These are phyloP conservation scores for Scedosporium aurantiacum DNA, from an alignment of 2,329 filamentous ascomycete species.

Conservation along the genomic window DNA sequence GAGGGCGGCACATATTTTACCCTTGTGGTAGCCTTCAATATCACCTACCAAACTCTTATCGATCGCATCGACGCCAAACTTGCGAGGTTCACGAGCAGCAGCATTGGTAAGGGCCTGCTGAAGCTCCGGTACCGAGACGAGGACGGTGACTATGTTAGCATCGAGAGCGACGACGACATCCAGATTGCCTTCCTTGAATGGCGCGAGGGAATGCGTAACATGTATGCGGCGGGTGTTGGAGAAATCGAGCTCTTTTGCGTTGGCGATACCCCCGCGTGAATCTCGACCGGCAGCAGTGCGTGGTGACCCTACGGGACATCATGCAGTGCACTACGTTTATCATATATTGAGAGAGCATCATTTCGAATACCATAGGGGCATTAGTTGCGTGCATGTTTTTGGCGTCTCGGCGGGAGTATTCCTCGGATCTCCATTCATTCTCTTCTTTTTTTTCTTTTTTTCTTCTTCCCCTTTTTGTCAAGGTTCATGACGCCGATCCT, in stretches of 20 bases:
- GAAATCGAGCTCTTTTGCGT: conserved; percentile 85
- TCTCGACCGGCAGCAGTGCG: neutral
- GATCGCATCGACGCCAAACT: conserved; percentile 96
- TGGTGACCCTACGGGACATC: no score
- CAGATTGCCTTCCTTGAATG: conserved; percentile 92
- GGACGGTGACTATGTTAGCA: conserved; percentile 86
- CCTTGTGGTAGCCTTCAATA: conserved; percentile 91
- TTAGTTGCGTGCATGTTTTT: conserved; percentile 2
- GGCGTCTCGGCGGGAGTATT: neutral
- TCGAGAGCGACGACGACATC: conserved; percentile 92
- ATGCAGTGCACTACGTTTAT: no score
- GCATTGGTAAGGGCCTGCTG: conserved; percentile 70
- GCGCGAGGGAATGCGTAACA: conserved; percentile 56
- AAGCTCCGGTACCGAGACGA: conserved; percentile 86
- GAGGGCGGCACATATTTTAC: conserved; percentile 80
- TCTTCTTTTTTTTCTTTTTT: neutral
- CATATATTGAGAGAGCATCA: neutral
- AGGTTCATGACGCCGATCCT: neutral
- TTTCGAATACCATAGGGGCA: neutral
- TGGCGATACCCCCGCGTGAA: conserved; percentile 27
- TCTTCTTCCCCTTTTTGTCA: neutral
- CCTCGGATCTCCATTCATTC: neutral
- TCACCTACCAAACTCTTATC: conserved; percentile 84
- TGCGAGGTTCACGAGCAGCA: conserved; percentile 72
- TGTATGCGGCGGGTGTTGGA: conserved; percentile 59